These are phyloP conservation scores for Brassica carinata DNA, from an alignment of 345 rosid genomes.

Conservation along the genomic window DNA sequence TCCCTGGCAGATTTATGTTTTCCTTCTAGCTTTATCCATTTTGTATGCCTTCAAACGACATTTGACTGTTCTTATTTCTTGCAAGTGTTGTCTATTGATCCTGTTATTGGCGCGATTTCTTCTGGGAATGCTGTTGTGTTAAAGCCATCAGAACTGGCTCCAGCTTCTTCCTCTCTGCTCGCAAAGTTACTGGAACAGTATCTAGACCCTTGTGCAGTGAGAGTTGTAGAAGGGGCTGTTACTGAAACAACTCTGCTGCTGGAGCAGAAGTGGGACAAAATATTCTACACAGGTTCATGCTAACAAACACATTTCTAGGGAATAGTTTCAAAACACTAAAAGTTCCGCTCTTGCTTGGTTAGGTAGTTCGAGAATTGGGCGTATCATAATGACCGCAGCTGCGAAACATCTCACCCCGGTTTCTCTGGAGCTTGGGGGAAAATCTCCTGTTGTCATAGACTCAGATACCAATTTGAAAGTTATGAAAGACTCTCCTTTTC, in stretches of 20 bases:
- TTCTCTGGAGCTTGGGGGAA: slow-evolving; percentile 93
- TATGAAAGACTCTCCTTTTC: background rate
- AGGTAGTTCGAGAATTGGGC: slow-evolving; percentile 80
- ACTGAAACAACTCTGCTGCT: slow-evolving; percentile 72
- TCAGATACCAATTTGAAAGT: slow-evolving; percentile 68
- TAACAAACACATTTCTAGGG: background rate
- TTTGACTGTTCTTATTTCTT: slow-evolving; percentile 8
- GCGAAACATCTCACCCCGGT: slow-evolving; percentile 97
- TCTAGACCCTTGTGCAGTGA: slow-evolving; percentile 69
- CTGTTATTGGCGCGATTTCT: slow-evolving; percentile 89
- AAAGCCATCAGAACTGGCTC: slow-evolving; percentile 93
- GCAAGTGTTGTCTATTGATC: slow-evolving; percentile 87
- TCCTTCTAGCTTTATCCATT: background rate
- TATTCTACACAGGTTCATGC: slow-evolving; percentile 80
- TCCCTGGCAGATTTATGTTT: background rate
- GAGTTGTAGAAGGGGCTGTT: slow-evolving; percentile 84
- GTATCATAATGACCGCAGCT: slow-evolving; percentile 90
- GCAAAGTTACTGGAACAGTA: slow-evolving; percentile 63
- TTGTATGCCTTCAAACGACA: slow-evolving; percentile 1
- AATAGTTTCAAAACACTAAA: background rate
- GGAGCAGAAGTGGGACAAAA: slow-evolving; percentile 98
- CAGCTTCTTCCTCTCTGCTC: slow-evolving; percentile 73
- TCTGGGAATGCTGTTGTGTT: slow-evolving; percentile 88
- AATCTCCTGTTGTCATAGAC: slow-evolving; percentile 83
- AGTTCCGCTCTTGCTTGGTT: slow-evolving; percentile 21